Evolutionary conservation across 116 monocot species (phyloP).

Genomic region (Trichopus zeylanicus): DNA sequence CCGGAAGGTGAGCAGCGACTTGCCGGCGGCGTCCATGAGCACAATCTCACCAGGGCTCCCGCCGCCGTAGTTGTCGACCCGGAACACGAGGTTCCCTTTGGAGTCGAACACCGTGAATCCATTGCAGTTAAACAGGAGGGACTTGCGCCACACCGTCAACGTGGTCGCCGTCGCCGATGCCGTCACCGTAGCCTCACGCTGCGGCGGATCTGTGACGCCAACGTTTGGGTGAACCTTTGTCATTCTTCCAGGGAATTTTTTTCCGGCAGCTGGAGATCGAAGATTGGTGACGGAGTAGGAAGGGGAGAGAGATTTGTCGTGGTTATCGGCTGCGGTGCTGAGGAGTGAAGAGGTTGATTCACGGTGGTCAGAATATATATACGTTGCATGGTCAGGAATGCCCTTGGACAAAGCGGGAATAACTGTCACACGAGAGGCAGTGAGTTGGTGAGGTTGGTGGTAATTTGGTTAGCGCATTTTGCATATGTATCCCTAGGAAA

Average conservation of each 20-base stretch:
- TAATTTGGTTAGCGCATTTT: no score
- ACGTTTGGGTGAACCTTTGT: constrained; percentile 8
- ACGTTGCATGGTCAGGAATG: neutral
- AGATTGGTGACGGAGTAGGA: neutral
- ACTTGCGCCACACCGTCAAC: constrained; percentile 47
- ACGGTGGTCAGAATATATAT: neutral
- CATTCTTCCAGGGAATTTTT: constrained; percentile 1
- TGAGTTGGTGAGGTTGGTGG: neutral
- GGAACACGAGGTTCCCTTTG: constrained; percentile 17
- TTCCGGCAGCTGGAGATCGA: neutral
- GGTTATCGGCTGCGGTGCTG: neutral
- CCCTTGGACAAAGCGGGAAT: neutral
- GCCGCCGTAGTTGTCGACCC: constrained; percentile 20
- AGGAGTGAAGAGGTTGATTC: neutral
- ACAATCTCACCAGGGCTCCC: constrained; percentile 5
- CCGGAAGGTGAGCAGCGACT: constrained; percentile 16
- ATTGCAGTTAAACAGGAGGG: constrained; percentile 39
- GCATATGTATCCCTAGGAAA: no score
- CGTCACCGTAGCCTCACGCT: neutral
- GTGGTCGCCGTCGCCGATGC: neutral
- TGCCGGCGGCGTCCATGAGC: constrained; percentile 25
- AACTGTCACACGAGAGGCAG: neutral
- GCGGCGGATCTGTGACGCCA: neutral
- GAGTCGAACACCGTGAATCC: constrained; percentile 38
- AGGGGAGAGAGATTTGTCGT: neutral